These are phyloP conservation scores for Esteya vermicola DNA, from an alignment of 2,329 filamentous ascomycete genomes.

Conservation along the genomic window DNA sequence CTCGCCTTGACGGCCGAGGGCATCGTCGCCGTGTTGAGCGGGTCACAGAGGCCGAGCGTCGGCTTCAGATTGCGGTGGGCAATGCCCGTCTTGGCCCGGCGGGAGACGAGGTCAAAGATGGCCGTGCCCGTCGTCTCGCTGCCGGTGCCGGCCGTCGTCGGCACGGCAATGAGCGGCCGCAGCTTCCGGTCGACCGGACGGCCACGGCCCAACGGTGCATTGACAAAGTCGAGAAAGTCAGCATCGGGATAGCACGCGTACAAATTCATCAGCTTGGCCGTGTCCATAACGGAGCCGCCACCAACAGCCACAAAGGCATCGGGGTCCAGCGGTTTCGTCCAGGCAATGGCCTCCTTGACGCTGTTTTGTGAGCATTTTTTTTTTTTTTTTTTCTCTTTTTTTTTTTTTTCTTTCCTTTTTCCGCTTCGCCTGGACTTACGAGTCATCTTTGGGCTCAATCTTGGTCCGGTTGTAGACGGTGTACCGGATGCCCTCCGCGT, in stretches of 20 bases:
- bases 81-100: conserved; percentile 87
- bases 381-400: no score
- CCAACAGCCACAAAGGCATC: conserved; percentile 91
- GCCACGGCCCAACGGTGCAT: conserved; percentile 81
- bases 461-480: conserved; percentile 67
- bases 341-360: conserved; percentile 78
- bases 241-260: conserved; percentile 85
- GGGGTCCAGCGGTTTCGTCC: conserved; percentile 63
- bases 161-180: conserved; percentile 66
- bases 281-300: conserved; percentile 91
- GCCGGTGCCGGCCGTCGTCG: conserved; percentile 75
- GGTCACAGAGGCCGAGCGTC: conserved; percentile 72
- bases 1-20: conserved; percentile 83
- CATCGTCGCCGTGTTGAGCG: conserved; percentile 92
- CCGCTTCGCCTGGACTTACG: no score
- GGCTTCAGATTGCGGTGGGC: conserved; percentile 93
- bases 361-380: no score
- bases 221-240: conserved; percentile 94
- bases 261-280: conserved; percentile 96
- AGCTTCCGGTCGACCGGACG: conserved; percentile 57
- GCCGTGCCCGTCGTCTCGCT: conserved; percentile 95
- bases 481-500: conserved; percentile 64
- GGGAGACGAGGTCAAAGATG: conserved; percentile 87
- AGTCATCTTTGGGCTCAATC: conserved; percentile 90
- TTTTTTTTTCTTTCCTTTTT: no score